phyloP scores from a whole-genome alignment of 768 basidiomycete species.

The Agrocybe chaxingu region DNA sequence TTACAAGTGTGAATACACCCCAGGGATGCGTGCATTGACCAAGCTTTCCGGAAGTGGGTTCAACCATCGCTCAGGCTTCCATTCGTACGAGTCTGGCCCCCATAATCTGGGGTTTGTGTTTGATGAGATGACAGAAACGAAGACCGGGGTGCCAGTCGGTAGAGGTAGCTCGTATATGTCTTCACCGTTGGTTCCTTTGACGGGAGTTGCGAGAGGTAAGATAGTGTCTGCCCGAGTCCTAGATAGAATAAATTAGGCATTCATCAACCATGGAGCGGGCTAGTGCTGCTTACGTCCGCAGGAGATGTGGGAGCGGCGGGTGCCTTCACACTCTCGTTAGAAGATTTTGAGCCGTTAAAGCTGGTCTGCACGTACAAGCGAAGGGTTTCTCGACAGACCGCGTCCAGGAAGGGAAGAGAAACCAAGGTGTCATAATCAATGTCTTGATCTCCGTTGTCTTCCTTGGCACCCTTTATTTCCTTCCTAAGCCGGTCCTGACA shows the following conservation, averaged over 20 bases:
- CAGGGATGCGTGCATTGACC: too few species aligned
- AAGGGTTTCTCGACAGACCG: constrained; percentile 36
- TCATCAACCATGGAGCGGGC: background rate
- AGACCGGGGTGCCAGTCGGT: too few species aligned
- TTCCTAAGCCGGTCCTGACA: constrained; percentile 32
- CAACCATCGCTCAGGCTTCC: too few species aligned
- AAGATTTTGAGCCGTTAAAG: background rate
- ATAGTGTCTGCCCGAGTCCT: constrained; percentile 29
- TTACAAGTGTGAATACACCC: too few species aligned
- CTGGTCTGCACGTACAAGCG: constrained; percentile 25
- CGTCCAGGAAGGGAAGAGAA: constrained; percentile 34
- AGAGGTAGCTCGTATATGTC: constrained; percentile 29
- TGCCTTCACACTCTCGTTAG: constrained; percentile 7
- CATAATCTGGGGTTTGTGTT: too few species aligned
- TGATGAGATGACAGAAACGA: too few species aligned
- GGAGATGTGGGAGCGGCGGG: constrained; percentile 16
- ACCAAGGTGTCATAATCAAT: constrained; percentile 36
- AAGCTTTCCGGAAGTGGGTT: too few species aligned
- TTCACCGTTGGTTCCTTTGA: constrained; percentile 35
- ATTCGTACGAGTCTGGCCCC: too few species aligned
- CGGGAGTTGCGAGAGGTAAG: constrained; percentile 38
- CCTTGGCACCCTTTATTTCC: constrained; percentile 28
- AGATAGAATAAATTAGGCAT: background rate
- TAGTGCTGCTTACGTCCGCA: constrained; percentile 9
- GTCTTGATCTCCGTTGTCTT: constrained; percentile 17